phyloP scores from a whole-genome alignment of 805 yeast genomes.

The Nakazawaea populi region DNA sequence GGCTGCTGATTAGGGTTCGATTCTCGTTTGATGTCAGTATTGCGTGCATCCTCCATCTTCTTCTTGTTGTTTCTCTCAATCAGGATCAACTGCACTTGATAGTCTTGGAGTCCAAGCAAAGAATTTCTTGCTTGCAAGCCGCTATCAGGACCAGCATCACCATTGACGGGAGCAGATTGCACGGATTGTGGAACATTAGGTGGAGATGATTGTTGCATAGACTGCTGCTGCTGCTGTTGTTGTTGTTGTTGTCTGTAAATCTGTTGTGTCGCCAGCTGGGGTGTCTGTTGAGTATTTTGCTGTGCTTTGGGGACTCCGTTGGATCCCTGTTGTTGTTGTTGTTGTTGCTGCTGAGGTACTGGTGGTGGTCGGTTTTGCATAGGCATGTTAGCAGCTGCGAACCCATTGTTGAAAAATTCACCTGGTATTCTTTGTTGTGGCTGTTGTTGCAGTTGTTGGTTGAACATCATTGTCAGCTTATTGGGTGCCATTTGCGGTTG shows the following conservation, averaged over 20 bases:
- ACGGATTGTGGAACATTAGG: slow-evolving; percentile 11
- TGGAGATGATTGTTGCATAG: slow-evolving; percentile 9
- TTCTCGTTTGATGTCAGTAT: slow-evolving; percentile 20
- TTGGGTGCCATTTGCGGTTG: slow-evolving; percentile 11
- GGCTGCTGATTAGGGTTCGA: slow-evolving; percentile 5
- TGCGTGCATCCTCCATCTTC: slow-evolving; percentile 49
- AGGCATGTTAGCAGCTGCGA: slow-evolving; percentile 3
- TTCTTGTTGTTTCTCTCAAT: slow-evolving; percentile 73
- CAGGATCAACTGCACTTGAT: slow-evolving; percentile 71
- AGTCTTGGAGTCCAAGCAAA: slow-evolving; percentile 47
- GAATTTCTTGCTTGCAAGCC: slow-evolving; percentile 7
- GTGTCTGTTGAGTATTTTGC: background rate
- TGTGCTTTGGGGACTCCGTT: background rate
- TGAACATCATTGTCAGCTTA: slow-evolving; percentile 11
- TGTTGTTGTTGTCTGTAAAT: slow-evolving; percentile 6
- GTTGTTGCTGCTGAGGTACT: slow-evolving; percentile 15
- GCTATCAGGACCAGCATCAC: slow-evolving; percentile 34
- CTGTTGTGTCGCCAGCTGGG: background rate
- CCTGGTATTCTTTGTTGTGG: slow-evolving; percentile 8
- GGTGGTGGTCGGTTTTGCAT: slow-evolving; percentile 22
- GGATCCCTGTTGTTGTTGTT: slow-evolving; percentile 1
- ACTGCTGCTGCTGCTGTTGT: slow-evolving; percentile 13
- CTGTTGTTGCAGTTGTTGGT: slow-evolving; percentile 11
- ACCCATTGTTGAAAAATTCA: slow-evolving; percentile 23
- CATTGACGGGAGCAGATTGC: slow-evolving; percentile 21